Percentiles rank a stretch among this genome's conserved stretches.
phyloP scores from a whole-genome alignment of 2,329 filamentous ascomycete genomes.

The Sphaerulina vaccinii region DNA sequence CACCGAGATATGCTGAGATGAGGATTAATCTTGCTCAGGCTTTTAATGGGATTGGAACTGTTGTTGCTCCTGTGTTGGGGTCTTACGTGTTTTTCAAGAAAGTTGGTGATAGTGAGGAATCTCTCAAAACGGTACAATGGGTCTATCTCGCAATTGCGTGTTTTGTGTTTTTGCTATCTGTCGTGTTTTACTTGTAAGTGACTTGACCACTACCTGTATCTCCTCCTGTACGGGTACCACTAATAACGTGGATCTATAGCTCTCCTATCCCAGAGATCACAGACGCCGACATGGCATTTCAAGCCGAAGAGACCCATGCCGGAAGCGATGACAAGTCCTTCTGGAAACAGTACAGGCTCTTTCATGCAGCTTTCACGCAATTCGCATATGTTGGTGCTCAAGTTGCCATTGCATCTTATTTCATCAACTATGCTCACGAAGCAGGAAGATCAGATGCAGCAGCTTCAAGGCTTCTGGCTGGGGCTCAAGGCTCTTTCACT shows the following conservation, averaged over 20 bases:
- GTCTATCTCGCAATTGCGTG: slow-evolving; percentile 62
- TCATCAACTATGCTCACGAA: slow-evolving; percentile 65
- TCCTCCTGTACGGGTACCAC: background rate
- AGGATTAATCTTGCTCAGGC: slow-evolving; percentile 60
- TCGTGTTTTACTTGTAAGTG: slow-evolving; percentile 56
- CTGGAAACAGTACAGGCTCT: slow-evolving; percentile 65
- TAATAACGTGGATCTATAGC: slow-evolving; percentile 10
- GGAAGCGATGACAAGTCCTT: slow-evolving; percentile 50
- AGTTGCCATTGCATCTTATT: slow-evolving; percentile 56
- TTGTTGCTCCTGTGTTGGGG: slow-evolving; percentile 59
- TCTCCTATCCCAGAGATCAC: slow-evolving; percentile 57
- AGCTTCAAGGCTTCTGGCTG: slow-evolving; percentile 68
- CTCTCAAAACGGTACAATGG: slow-evolving; percentile 62
- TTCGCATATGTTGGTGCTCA: slow-evolving; percentile 82
- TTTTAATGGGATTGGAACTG: slow-evolving; percentile 59
- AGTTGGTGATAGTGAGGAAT: slow-evolving; percentile 49
- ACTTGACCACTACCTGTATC: too few species aligned
- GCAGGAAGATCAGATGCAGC: slow-evolving; percentile 57
- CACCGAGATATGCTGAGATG: slow-evolving; percentile 59
- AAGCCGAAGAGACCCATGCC: slow-evolving; percentile 41
- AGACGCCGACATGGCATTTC: slow-evolving; percentile 60
- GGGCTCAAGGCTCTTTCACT: slow-evolving; percentile 71
- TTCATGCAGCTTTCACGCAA: slow-evolving; percentile 72
- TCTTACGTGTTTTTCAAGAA: slow-evolving; percentile 62
- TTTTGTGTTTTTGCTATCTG: slow-evolving; percentile 58